Conservation (phyloP, 768 basidiomycete species). For the Lactifluus hygrophoroides region DNA sequence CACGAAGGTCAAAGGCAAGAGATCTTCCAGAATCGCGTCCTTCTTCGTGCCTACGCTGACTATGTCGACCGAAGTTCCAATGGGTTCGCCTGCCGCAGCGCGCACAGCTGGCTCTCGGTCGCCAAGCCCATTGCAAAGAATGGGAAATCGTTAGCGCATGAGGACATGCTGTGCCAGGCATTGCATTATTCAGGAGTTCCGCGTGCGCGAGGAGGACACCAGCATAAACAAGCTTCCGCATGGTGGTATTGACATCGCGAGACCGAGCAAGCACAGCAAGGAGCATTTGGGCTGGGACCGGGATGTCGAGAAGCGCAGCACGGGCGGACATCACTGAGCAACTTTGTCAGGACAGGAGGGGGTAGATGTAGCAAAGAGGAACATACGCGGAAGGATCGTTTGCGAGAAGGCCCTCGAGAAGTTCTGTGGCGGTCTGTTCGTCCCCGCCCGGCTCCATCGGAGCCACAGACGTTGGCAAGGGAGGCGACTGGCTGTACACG, state of each 20-base stretch:
- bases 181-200: conserved; percentile 20
- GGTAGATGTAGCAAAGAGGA: background rate
- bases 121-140: conserved; percentile 75
- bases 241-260: conserved; percentile 66
- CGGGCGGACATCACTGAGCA: conserved; percentile 80
- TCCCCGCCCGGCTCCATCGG: conserved; percentile 51
- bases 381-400: conserved; percentile 74
- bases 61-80: conserved; percentile 69
- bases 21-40: conserved; percentile 30
- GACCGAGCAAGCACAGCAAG: conserved; percentile 63
- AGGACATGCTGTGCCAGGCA: conserved; percentile 49
- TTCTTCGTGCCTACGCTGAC: conserved; percentile 34
- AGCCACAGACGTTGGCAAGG: conserved; percentile 64
- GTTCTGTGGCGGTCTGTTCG: conserved; percentile 46
- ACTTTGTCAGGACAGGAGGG: background rate
- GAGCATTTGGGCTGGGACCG: conserved; percentile 46
- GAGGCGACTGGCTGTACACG: conserved; percentile 75
- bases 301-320: conserved; percentile 64
- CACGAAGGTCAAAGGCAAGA: conserved; percentile 50
- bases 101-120: conserved; percentile 75
- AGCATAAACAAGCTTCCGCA: conserved; percentile 69
- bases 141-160: conserved; percentile 58
- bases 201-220: conserved; percentile 41
- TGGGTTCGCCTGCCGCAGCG: conserved; percentile 59
- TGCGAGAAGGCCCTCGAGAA: conserved; percentile 57